Percentiles rank a stretch among this genome's conserved stretches.
Conservation (phyloP, 768 basidiomycete genomes). For the Leccinum olivaceopallidum region DNA sequence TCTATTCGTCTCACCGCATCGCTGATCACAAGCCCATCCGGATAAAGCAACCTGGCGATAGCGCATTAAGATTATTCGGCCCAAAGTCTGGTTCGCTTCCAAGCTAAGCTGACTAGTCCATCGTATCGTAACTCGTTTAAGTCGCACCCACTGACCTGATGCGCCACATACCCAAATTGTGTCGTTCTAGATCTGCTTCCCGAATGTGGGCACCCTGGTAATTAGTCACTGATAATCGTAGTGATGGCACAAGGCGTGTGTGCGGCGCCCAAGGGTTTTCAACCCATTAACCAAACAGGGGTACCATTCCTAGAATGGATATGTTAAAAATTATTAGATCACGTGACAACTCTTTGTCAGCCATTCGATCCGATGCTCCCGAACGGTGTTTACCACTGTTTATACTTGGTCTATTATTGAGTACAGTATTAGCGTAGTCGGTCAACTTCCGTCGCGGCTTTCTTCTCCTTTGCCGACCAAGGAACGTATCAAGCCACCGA, state of each 20-base stretch:
- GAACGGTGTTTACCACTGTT: background rate
- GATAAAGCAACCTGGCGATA: slow-evolving; percentile 14
- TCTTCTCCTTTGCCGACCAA: background rate
- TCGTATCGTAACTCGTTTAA: slow-evolving; percentile 5
- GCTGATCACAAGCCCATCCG: slow-evolving; percentile 8
- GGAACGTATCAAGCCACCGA: background rate
- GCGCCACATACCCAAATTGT: slow-evolving; percentile 4
- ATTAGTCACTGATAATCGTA: slow-evolving; percentile 15
- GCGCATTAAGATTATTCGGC: slow-evolving; percentile 1
- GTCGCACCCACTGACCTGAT: slow-evolving; percentile 15
- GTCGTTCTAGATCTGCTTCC: slow-evolving; percentile 7
- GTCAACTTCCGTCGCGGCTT: background rate
- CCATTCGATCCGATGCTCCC: background rate
- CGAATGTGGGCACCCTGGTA: slow-evolving; percentile 1
- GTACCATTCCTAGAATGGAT: background rate
- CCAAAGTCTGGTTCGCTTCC: slow-evolving; percentile 12
- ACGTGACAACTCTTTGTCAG: slow-evolving; percentile 5
- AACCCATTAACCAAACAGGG: slow-evolving; percentile 4
- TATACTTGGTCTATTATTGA: background rate
- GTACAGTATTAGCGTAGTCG: background rate
- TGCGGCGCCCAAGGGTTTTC: slow-evolving; percentile 4
- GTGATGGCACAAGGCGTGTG: slow-evolving; percentile 8
- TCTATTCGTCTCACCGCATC: background rate
- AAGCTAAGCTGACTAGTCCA: background rate
- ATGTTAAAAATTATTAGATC: background rate